Evolutionary conservation across 202 grass and related monocot species (phyloP).

Genomic region (Dendrocalamus latiflorus): DNA sequence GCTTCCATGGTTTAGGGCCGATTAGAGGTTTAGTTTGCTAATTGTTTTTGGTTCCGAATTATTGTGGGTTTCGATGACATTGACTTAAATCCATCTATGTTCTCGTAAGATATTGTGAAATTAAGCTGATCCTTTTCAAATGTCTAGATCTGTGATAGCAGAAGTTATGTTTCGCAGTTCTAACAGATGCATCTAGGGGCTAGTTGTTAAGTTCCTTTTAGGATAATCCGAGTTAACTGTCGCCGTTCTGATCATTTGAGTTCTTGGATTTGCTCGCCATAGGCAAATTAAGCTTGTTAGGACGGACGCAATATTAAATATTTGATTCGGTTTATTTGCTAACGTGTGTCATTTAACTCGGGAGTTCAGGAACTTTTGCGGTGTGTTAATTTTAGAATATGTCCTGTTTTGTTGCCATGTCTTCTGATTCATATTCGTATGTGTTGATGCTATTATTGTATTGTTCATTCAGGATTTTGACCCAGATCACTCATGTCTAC

Average conservation of each 20-base stretch:
- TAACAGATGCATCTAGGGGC: neutral
- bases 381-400: neutral
- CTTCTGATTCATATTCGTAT: neutral
- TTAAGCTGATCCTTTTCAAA: neutral
- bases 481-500: constrained; percentile 64
- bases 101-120: neutral
- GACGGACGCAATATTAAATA: neutral
- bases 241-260: neutral
- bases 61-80: neutral
- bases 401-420: neutral
- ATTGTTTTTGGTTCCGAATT: neutral
- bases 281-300: neutral
- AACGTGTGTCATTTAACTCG: neutral
- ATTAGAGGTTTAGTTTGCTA: neutral
- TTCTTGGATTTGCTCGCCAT: neutral
- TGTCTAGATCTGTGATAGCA: neutral
- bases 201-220: neutral
- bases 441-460: neutral
- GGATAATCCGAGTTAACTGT: neutral
- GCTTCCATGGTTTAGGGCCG: neutral
- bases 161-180: neutral
- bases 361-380: neutral
- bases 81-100: neutral
- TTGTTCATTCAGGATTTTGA: constrained; percentile 46
- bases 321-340: neutral